Evolutionary conservation across 768 basidiomycete genomes (phyloP), one percentile per base, ranked within the genome.

Genomic region (Lactifluus subvellereus): DNA sequence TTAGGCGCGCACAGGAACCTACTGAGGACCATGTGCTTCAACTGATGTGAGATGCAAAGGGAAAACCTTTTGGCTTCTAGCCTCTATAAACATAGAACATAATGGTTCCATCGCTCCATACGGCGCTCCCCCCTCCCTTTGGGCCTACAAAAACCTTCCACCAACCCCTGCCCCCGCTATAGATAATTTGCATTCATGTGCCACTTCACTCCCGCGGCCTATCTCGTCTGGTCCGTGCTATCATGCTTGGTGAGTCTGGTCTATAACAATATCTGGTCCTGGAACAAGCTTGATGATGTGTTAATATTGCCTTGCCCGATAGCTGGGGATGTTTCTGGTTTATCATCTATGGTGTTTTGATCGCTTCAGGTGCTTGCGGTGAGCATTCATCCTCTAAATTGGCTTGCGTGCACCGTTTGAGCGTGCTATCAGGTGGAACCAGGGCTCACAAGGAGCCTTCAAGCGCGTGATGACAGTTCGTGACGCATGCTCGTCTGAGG

Each of bases 401-500:
- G 7, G 30, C 45, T 32, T 27, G 33, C 32, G 4, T 33, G 27
- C 38, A 38, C 1, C 32, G 4, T 60, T n/a, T 30, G 43, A 58
- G 4, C 58, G 4, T 38, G 22, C 20, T 37, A 27, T 30, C 62
- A 89, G 88, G 71, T 90, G 88, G 87, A 82, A 85, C 68, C 81
- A 80, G 33, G 87, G 86, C 2, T 80, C 82, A 4, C 74, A 84
- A 22, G 89, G 89, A 13, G 79, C 88, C 3, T 92, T 92, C 76
- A 92, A 90, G 73, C 83, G 91, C 32, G 71, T 92, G 69, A 93
- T 93, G 91, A 92, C 88, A 42, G 89, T 91, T 62, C 62, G 84
- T 73, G 14, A 18, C 22, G 13, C 11, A n/a, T 18, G 5, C 8
- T 50, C 22, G 16, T 35, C 20, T 30, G 27, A 18, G 13, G 57